Evolutionary conservation across 768 basidiomycete species (phyloP).

Genomic region (Gymnopilus dilepis): DNA sequence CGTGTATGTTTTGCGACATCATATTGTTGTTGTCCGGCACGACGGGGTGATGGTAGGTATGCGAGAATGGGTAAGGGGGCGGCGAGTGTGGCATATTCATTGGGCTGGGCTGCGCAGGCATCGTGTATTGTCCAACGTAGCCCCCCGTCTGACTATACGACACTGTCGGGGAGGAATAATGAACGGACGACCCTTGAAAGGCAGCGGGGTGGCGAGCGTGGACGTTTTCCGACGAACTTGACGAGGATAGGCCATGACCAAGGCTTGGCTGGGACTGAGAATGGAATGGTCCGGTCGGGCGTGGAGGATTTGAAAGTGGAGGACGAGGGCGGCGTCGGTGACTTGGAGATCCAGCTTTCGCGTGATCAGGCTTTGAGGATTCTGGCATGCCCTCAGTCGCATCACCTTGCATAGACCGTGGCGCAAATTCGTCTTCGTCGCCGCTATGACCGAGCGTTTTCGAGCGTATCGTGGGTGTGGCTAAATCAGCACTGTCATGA

Average conservation of each 20-base stretch:
- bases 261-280: conserved; percentile 23
- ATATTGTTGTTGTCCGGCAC: conserved; percentile 40
- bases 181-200: conserved; percentile 30
- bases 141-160: conserved; percentile 38
- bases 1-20: conserved; percentile 46
- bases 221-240: conserved; percentile 26
- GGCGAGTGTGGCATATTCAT: conserved; percentile 42
- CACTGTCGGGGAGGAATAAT: conserved; percentile 32
- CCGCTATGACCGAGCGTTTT: conserved; percentile 15
- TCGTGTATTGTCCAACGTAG: conserved; percentile 53
- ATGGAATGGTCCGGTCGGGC: conserved; percentile 17
- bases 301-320: conserved; percentile 21
- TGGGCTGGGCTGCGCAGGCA: conserved; percentile 45
- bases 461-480: conserved; percentile 23
- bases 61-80: conserved; percentile 39
- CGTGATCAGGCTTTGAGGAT: conserved; percentile 30
- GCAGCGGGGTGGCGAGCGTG: conserved; percentile 22
- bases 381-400: conserved; percentile 32
- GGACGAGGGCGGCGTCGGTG: conserved; percentile 30
- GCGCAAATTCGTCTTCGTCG: conserved; percentile 20
- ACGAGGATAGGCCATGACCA: conserved; percentile 15
- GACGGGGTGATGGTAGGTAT: conserved; percentile 38
- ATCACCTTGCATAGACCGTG: conserved; percentile 32
- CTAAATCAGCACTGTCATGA: conserved; percentile 29
- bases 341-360: conserved; percentile 24